These are phyloP conservation scores for Naganishia onofrii DNA, from an alignment of 768 basidiomycete species.

Conservation along the genomic window DNA sequence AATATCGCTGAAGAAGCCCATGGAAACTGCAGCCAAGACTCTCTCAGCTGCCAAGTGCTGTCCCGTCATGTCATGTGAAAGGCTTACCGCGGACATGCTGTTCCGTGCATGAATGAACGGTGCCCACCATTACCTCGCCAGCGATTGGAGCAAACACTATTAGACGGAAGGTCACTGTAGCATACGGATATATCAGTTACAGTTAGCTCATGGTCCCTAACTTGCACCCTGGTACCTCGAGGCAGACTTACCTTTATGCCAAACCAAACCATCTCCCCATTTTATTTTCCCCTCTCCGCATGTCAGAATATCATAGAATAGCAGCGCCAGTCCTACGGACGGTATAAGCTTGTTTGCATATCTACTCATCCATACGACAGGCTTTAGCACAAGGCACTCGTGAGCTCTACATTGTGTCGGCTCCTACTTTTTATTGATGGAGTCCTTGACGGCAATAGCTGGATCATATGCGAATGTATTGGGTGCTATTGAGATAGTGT, in stretches of 20 bases:
- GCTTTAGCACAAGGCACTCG: neutral
- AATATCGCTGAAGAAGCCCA: constrained; percentile 93
- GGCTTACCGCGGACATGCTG: constrained; percentile 76
- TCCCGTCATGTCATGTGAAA: neutral
- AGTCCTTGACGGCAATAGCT: constrained; percentile 74
- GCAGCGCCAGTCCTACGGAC: constrained; percentile 86
- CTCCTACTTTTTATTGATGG: constrained; percentile 76
- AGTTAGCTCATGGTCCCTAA: neutral
- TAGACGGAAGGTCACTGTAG: constrained; percentile 76
- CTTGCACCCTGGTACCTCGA: neutral
- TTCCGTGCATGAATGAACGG: constrained; percentile 80
- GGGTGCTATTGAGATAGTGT: constrained; percentile 10
- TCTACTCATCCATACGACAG: constrained; percentile 32
- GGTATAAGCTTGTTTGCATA: constrained; percentile 81
- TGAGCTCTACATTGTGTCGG: neutral
- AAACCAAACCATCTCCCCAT: constrained; percentile 90
- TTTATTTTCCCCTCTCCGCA: constrained; percentile 88
- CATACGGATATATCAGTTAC: neutral
- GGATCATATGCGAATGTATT: constrained; percentile 54
- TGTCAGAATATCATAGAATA: constrained; percentile 79
- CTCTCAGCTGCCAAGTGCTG: neutral
- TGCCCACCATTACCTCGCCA: constrained; percentile 84
- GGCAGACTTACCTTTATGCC: constrained; percentile 75
- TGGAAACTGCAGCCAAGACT: constrained; percentile 61
- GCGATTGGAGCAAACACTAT: constrained; percentile 87